These are phyloP conservation scores for Hypericum perforatum DNA, from an alignment of 345 rosid species.

Conservation along the genomic window DNA sequence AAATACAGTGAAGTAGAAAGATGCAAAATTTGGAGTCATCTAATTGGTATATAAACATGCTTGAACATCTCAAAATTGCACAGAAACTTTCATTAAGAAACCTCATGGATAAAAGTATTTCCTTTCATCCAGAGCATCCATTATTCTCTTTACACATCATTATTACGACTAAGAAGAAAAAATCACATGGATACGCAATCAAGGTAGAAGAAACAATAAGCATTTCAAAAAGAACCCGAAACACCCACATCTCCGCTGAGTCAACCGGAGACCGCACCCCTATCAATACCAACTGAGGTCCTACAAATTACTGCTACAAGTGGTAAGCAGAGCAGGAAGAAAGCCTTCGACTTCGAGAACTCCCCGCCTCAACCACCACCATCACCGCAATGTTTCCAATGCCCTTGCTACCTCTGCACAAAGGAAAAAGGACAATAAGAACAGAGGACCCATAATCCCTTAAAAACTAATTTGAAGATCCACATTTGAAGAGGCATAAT, in stretches of 20 bases:
- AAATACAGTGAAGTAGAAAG: no score
- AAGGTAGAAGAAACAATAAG: conserved; percentile 21
- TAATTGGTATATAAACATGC: not conserved
- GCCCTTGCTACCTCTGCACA: conserved; percentile 30
- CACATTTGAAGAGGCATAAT: no score
- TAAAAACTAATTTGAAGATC: conserved; percentile 4
- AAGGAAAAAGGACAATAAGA: not conserved
- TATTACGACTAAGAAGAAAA: conserved; percentile 24
- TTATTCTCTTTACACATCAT: conserved; percentile 22
- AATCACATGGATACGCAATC: conserved; percentile 16
- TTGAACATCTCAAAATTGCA: not conserved
- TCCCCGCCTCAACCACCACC: conserved; percentile 7
- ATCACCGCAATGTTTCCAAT: not conserved
- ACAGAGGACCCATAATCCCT: conserved; percentile 3
- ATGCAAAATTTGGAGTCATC: no score
- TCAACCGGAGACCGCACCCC: conserved; percentile 17
- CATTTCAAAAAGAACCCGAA: conserved; percentile 23
- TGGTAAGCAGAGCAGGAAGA: conserved; percentile 10
- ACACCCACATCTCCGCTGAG: conserved; percentile 9
- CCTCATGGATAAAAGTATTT: conserved; percentile 18
- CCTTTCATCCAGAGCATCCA: conserved; percentile 14
- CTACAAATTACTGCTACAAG: conserved; percentile 16
- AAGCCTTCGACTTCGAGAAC: no score
- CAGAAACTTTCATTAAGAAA: conserved; percentile 9
- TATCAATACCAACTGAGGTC: conserved; percentile 16